Base-by-base conservation (phyloP, 805 yeast species). In the Tetrapisispora fleetii region DNA sequence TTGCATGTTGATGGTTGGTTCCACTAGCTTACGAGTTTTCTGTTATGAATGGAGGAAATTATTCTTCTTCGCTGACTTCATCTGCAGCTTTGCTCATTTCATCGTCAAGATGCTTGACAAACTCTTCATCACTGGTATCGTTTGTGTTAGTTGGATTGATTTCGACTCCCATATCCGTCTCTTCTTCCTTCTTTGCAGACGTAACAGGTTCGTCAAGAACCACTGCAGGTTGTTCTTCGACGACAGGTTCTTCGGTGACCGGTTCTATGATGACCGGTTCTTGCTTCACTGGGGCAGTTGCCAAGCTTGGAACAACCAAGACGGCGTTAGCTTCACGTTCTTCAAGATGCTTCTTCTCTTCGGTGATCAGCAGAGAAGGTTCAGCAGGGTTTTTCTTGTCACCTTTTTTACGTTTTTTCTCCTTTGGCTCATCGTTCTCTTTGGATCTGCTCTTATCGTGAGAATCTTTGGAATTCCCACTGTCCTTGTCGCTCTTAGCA, bases 81-180 rank as follows among this genome's bases (percentile, higher is more conserved):
- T 62, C 66, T 21, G 55, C 58, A 9, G 56, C 58, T 42, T 54
- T 58, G 45, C 58, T 56, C 62, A 64, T 60, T 41, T 63, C 68
- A 13, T 64, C 64, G 40, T 65, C 68, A 21, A 65, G 52, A 39
- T 62, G 61, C 41, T 62, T 60, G 6, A 63, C 67, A 46, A 63
- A 63, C 22, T 63, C 67, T 44, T 62, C 68, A 38, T 64, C 69
- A 30, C 44, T 41, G 32, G 65, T 56, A 42, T 57, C 44, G 13
- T 41, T 41, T 18, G 44, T 36, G 27, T 35, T 38, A 14, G 43
- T n/a, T n/a, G 40, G 40, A 17, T 38, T 38, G 8, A 32, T 21
- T 11, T 46, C 39, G 16, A 35, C 7, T 24, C 21, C 45, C 9
- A 41, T 21, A 3, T 54, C 46, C 6, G 17, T 10, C 13, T 27